Evolutionary conservation across 768 basidiomycete genomes (phyloP).

Genomic region (Solioccasus polychromus): DNA sequence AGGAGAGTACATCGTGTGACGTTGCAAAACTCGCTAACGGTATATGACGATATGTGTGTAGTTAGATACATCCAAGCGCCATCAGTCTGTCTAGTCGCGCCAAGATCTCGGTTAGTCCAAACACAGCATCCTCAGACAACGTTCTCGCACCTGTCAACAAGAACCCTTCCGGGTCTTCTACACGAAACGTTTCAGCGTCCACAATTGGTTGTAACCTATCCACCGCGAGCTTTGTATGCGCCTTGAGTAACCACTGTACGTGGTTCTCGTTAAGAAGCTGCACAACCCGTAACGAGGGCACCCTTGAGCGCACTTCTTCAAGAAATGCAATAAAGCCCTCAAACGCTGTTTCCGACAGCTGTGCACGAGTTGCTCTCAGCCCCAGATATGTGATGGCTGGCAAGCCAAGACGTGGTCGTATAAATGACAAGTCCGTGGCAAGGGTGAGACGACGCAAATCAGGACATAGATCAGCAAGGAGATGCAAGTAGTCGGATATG

Average conservation of each 20-base stretch:
- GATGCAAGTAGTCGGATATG: neutral
- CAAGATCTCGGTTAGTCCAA: neutral
- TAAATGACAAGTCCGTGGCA: neutral
- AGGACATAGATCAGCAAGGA: constrained; percentile 15
- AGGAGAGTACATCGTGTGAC: too few species aligned
- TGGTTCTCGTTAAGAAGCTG: constrained; percentile 19
- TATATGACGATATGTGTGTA: neutral
- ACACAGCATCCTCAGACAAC: neutral
- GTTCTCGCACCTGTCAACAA: constrained; percentile 19
- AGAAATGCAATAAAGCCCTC: constrained; percentile 12
- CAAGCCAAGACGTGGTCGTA: neutral
- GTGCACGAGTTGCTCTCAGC: constrained; percentile 6
- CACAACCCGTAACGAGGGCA: constrained; percentile 20
- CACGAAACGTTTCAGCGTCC: constrained; percentile 7
- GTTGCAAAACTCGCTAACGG: too few species aligned
- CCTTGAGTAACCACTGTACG: constrained; percentile 15
- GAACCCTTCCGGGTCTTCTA: constrained; percentile 23
- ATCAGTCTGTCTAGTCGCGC: constrained; percentile 14
- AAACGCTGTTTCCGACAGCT: constrained; percentile 2
- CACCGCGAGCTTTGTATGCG: constrained; percentile 11
- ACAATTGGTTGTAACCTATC: constrained; percentile 10
- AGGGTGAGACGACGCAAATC: constrained; percentile 17
- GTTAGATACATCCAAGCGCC: constrained; percentile 4
- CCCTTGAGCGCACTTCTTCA: constrained; percentile 6
- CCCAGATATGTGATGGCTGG: constrained; percentile 19